A percentile compares a stretch with the other conserved stretches of the same genome.
phyloP scores from a whole-genome alignment of 2,329 filamentous ascomycete species.

The Alternaria sp. region DNA sequence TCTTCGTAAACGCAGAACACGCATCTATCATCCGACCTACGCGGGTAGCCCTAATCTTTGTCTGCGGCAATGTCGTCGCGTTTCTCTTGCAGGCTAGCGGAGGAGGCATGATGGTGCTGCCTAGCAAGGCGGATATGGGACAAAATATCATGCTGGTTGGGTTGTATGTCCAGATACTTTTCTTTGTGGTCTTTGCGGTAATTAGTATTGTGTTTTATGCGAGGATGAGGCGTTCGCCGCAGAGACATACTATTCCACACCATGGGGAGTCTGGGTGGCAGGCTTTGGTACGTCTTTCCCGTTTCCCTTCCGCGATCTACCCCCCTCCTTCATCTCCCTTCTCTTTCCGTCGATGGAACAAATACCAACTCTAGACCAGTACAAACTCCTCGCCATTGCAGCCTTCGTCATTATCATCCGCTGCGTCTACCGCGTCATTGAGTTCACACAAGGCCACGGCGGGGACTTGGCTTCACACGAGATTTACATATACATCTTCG shows the following conservation, averaged over 20 bases:
- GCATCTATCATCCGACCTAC: slow-evolving; percentile 54
- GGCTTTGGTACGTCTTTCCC: slow-evolving; percentile 43
- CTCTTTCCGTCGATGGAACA: neutral
- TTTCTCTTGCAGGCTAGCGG: slow-evolving; percentile 59
- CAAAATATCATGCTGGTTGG: slow-evolving; percentile 38
- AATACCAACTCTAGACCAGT: neutral
- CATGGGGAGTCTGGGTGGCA: slow-evolving; percentile 49
- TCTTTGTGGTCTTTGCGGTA: slow-evolving; percentile 28
- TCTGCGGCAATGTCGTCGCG: slow-evolving; percentile 61
- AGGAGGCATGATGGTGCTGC: slow-evolving; percentile 37
- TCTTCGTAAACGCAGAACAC: slow-evolving; percentile 51
- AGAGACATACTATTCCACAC: slow-evolving; percentile 24
- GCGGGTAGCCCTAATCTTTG: slow-evolving; percentile 64
- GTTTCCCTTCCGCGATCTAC: neutral
- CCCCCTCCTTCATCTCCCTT: too few relatives aligned
- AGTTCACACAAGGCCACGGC: slow-evolving; percentile 52
- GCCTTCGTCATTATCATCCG: slow-evolving; percentile 59
- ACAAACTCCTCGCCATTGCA: slow-evolving; percentile 53
- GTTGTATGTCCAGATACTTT: slow-evolving; percentile 34
- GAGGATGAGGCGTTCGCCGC: slow-evolving; percentile 30
- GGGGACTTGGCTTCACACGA: slow-evolving; percentile 58
- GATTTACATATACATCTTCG: slow-evolving; percentile 57
- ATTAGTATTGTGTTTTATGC: slow-evolving; percentile 35
- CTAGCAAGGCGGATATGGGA: slow-evolving; percentile 24
- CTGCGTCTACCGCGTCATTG: slow-evolving; percentile 55